A percentile compares a stretch with the other conserved stretches of the same genome.
These are phyloP conservation scores for Picea abies DNA, from an alignment of 83 land plant species.

Conservation along the genomic window DNA sequence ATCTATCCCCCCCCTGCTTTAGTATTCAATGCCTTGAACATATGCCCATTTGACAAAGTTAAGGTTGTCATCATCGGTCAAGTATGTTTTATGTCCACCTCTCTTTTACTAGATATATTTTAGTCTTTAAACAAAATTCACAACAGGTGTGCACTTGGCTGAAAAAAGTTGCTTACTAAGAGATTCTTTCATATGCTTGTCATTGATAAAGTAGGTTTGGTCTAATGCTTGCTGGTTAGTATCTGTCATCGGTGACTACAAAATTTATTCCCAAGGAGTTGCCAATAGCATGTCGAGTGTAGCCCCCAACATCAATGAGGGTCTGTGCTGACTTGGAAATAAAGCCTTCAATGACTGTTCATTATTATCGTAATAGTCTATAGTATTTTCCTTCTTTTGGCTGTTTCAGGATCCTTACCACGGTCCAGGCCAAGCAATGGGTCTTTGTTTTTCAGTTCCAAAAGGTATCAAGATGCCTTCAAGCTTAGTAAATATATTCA, in stretches of 20 bases:
- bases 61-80: conserved; percentile 95
- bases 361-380: neutral
- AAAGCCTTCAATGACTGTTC: neutral
- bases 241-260: neutral
- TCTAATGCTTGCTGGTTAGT: neutral
- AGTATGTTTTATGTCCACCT: conserved; percentile 41
- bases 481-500: conserved; percentile 88
- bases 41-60: conserved; percentile 77
- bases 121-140: neutral
- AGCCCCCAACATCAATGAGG: neutral
- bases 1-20: conserved; percentile 82
- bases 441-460: conserved; percentile 94
- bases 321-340: neutral
- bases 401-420: conserved; percentile 91
- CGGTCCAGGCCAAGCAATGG: conserved; percentile 99
- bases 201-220: neutral
- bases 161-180: too few species aligned
- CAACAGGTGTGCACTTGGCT: neutral
- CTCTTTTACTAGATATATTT: neutral
- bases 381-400: neutral
- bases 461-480: conserved; percentile 88
- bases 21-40: conserved; percentile 86
- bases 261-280: neutral
- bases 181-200: neutral
- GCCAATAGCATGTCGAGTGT: neutral